phyloP scores from a whole-genome alignment of 805 yeast genomes.

The Suhomyces vadensis region DNA sequence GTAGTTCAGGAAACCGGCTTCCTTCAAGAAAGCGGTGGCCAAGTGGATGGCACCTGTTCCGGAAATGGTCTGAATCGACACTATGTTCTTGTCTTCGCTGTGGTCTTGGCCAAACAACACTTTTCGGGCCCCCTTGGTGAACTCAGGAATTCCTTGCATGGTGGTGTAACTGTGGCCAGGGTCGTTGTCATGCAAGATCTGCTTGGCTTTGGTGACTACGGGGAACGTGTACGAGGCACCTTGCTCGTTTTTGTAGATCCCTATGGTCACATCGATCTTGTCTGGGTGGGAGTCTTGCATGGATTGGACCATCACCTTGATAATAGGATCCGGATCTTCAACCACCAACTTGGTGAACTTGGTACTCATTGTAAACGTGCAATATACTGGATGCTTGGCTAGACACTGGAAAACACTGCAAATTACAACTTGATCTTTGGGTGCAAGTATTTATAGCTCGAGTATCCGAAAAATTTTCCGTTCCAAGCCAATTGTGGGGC shows the following conservation, averaged over 20 bases:
- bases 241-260: constrained; percentile 45
- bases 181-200: constrained; percentile 30
- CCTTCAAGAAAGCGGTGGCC: constrained; percentile 31
- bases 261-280: constrained; percentile 45
- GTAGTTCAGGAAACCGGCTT: constrained; percentile 25
- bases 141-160: constrained; percentile 44
- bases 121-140: constrained; percentile 32
- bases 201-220: constrained; percentile 38
- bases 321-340: constrained; percentile 32
- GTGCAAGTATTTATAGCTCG: background rate
- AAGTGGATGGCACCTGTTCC: constrained; percentile 46
- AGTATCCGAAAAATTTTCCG: background rate
- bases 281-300: constrained; percentile 28
- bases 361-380: constrained; percentile 11
- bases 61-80: constrained; percentile 40
- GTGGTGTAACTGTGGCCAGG: constrained; percentile 48
- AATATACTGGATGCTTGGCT: too few species aligned
- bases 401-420: too few species aligned
- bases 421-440: too few species aligned
- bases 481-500: constrained; percentile 1
- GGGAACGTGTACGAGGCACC: constrained; percentile 42
- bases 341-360: constrained; percentile 19
- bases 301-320: constrained; percentile 21
- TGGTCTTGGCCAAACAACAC: constrained; percentile 35
- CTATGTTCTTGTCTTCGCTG: constrained; percentile 27